Conservation (phyloP, 225 moss, liverwort and hornwort genomes). For the Thuidium tamariscinum region DNA sequence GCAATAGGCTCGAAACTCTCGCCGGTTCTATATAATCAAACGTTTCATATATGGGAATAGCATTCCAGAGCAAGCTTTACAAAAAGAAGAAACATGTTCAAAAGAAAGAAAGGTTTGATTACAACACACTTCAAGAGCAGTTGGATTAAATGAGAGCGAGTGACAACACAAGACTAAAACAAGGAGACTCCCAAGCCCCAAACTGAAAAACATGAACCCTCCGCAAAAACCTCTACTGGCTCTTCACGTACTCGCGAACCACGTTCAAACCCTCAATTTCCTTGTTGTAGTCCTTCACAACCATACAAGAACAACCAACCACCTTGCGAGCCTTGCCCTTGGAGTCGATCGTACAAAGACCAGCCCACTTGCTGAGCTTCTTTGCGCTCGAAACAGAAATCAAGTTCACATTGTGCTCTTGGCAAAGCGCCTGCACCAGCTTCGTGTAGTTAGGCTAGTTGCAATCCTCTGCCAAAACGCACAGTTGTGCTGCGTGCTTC, state of each 20-base stretch:
- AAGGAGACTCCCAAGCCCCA: not conserved
- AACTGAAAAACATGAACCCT: not conserved
- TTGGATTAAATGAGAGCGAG: not conserved
- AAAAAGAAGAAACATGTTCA: too few relatives aligned
- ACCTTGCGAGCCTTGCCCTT: constrained; percentile 52
- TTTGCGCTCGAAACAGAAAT: constrained; percentile 36
- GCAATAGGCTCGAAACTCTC: not conserved
- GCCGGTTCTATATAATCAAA: not conserved
- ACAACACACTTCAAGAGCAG: not conserved
- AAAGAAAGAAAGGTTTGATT: not conserved
- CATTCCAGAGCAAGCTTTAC: not conserved
- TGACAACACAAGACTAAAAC: not conserved
- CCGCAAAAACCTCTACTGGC: not conserved
- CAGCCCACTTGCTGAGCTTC: constrained; percentile 48
- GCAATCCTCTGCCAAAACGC: constrained; percentile 49
- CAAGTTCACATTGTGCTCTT: constrained; percentile 40
- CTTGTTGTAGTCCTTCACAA: constrained; percentile 44
- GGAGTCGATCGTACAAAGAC: constrained; percentile 36
- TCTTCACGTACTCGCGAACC: constrained; percentile 37
- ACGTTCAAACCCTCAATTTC: constrained; percentile 44
- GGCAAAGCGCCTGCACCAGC: constrained; percentile 44
- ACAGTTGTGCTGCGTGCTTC: constrained; percentile 51
- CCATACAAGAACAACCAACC: constrained; percentile 30
- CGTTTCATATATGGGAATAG: not conserved
- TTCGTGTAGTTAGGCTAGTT: constrained; percentile 50